Evolutionary conservation across 441 rosid species (phyloP).

Genomic region (Capsella rubella): DNA sequence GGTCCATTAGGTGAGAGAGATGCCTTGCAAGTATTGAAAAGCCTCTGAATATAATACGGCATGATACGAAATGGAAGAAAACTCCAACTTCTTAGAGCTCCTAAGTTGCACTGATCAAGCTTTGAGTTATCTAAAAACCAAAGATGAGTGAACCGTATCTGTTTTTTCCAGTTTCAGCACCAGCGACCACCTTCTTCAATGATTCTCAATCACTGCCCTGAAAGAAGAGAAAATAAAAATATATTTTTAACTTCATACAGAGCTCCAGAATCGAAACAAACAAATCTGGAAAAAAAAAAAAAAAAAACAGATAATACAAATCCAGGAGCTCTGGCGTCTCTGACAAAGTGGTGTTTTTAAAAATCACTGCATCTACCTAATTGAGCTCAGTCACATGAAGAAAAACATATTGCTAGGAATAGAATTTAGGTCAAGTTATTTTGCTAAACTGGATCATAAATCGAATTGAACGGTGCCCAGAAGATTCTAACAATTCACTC

Average conservation of each 20-base stretch:
- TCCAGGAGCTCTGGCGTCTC: constrained; percentile 13
- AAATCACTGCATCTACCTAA: constrained; percentile 1
- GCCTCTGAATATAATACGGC: constrained; percentile 83
- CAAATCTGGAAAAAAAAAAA: constrained; percentile 19
- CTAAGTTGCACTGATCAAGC: constrained; percentile 14
- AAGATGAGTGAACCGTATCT: not conserved
- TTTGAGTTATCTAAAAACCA: not conserved
- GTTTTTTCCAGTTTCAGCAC: constrained; percentile 7
- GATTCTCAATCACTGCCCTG: constrained; percentile 44
- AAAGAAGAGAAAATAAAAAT: constrained; percentile 8
- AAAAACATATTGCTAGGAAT: constrained; percentile 6
- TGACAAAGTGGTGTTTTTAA: not conserved
- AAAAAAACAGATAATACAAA: constrained; percentile 8
- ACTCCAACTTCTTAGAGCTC: constrained; percentile 20
- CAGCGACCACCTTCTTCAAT: constrained; percentile 40
- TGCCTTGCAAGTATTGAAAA: constrained; percentile 71
- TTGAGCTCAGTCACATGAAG: not conserved
- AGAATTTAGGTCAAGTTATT: constrained; percentile 38
- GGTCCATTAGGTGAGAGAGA: constrained; percentile 79
- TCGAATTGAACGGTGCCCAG: constrained; percentile 5
- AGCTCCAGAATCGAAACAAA: constrained; percentile 17
- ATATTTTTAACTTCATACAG: constrained; percentile 9
- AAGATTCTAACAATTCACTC: not conserved
- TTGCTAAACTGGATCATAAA: constrained; percentile 26
- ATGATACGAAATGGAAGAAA: constrained; percentile 45